Base-by-base conservation (phyloP, 257 asterid species). In the Lavandula angustifolia region DNA sequence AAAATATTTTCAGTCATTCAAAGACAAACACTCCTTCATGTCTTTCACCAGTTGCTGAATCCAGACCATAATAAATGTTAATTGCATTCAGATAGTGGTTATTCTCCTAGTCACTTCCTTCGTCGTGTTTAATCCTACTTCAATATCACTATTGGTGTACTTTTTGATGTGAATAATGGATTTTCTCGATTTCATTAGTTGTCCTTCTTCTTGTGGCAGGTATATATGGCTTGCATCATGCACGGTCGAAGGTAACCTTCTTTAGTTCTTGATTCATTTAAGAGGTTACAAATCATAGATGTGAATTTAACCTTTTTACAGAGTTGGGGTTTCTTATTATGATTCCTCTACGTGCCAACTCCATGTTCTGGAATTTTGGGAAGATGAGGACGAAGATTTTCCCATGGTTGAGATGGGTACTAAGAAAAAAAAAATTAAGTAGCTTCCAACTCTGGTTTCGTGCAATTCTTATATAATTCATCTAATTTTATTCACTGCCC, bases 141-240 rank as follows among this genome's bases (percentile, higher is more conserved):
- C 12, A 38, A 57, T 43, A 38, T 38, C 60, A 50, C 37, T 17
- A 35, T 37, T 29, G 38, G 27, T 42, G 31, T 34, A 60, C 50
- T 31, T 60, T 43, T 66, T 70, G 60, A 59, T 56, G 75, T 17
- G 55, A 58, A 8, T 42, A 6, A 5, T 9, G 13, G 40, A 22
- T 5, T 46, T 40, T 41, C 40, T 68, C 17, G 2, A 34, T 49
- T 60, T 56, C 46, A 9, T 58, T 17, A 68, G 52, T 51, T 16
- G 57, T 52, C 59, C 17, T 73, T 68, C 75, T 77, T 62, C 57
- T 38, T 61, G 46, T 72, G 71, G 42, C 81, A 92, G 99, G 95
- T 92, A 47, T 83, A 89, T 73, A 92, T 92, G 99, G 96, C 99
- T 35, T 87, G 97, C 76, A 62, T 92, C 80, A 78, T 78, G 85